A percentile compares a stretch with the other conserved stretches of the same genome.
Evolutionary conservation across 306 rosid genomes (phyloP).

Genomic region (Carpinus fangiana): DNA sequence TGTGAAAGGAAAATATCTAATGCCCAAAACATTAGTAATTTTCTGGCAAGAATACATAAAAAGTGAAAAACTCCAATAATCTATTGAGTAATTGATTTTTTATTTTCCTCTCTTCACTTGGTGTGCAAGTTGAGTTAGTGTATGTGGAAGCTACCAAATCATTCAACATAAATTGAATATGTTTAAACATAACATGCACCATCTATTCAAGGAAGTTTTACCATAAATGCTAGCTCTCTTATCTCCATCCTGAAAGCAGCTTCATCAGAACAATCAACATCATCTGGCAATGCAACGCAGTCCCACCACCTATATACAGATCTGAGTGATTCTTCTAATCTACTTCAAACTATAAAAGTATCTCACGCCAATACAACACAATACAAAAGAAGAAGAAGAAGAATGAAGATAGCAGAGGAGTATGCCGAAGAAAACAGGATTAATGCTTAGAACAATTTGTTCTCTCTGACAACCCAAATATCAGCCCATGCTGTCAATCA

Average conservation of each 20-base stretch:
- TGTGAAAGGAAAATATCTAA: neutral
- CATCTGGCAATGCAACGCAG: constrained; percentile 85
- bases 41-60: neutral
- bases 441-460: neutral
- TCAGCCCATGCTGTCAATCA: neutral
- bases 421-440: neutral
- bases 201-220: constrained; percentile 39
- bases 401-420: neutral
- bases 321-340: constrained; percentile 18
- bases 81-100: neutral
- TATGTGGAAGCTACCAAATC: neutral
- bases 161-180: neutral
- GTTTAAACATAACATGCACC: neutral
- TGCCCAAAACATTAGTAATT: neutral
- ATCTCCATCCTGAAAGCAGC: constrained; percentile 72
- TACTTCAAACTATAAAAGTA: constrained; percentile 24
- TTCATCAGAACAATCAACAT: constrained; percentile 74
- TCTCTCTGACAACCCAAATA: neutral
- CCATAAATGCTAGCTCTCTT: constrained; percentile 79
- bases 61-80: neutral
- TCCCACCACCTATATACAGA: constrained; percentile 91
- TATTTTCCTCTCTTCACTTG: neutral
- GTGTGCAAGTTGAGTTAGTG: neutral
- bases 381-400: neutral
- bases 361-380: constrained; percentile 1